These are phyloP conservation scores for Heliamphora pulchella DNA, from an alignment of 179 eudicot genomes.

Conservation along the genomic window DNA sequence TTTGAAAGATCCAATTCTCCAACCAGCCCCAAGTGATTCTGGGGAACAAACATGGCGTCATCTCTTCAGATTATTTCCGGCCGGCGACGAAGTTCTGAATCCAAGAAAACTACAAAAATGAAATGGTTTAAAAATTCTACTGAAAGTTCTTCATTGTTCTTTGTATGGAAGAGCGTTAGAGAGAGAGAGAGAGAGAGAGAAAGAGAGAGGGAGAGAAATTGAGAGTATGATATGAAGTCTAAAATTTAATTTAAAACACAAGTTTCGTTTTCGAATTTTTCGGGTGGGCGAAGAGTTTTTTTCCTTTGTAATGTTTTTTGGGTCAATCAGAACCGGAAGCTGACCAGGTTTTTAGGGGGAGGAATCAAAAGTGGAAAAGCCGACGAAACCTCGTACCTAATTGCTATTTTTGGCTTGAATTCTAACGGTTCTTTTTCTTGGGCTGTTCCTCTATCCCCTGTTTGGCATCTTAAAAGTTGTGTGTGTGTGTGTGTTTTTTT, in stretches of 20 bases:
- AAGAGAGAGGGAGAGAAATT: not conserved
- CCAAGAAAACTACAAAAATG: not conserved
- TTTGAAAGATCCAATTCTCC: not conserved
- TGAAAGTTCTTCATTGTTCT: not conserved
- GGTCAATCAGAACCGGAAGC: constrained; percentile 14
- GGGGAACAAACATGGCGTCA: constrained; percentile 17
- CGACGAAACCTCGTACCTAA: constrained; percentile 5
- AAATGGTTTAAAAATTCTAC: not conserved
- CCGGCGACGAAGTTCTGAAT: not conserved
- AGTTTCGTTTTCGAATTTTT: constrained; percentile 2
- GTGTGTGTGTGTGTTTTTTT: too few species aligned
- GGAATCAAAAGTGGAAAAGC: constrained; percentile 6
- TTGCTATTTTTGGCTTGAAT: constrained; percentile 18
- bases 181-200: not conserved
- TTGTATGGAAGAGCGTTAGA: not conserved
- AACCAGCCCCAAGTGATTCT: not conserved
- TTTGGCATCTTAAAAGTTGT: too few species aligned
- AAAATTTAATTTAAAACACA: not conserved
- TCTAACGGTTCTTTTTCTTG: not conserved
- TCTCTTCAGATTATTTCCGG: not conserved
- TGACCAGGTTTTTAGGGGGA: constrained; percentile 20
- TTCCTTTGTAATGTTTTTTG: not conserved
- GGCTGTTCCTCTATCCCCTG: not conserved
- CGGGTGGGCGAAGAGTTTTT: not conserved
- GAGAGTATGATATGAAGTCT: not conserved